Base-by-base conservation (phyloP, 495 filamentous ascomycete species). In the Aspergillus homomorphus region DNA sequence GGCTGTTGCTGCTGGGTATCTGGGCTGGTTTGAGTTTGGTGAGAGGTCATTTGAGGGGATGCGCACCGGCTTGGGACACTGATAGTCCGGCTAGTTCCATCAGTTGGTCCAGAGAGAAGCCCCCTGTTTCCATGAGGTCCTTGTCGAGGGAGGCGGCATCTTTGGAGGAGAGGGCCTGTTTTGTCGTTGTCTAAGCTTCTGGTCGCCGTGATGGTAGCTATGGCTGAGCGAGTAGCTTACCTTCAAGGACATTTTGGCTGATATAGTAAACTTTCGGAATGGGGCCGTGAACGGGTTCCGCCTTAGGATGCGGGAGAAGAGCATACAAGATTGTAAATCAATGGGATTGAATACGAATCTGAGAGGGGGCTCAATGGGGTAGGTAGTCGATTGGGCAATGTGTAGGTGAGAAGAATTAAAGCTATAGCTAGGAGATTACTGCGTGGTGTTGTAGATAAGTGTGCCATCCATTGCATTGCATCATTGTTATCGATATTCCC, bases 1-100 rank as follows among this genome's bases (percentile, higher is more conserved):
- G 20, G 6, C 3, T 18, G 8, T 14, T 41, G 18, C 15, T 22
- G 20, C 3, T 9, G 33, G n/a, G 21, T 20, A 30, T 19, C 3
- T 45, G 4, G 15, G 44, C 0, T 44, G 14, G 16, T 12, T 4
- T 15, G 21, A 45, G 23, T 20, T 42, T 58, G 26, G 0, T 43
- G 15, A 22, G 23, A 0, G 20, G 16, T 42, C 20, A 42, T 9
- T 20, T n/a, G 28, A 15, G 15, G 28, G 16, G 44, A 33, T 6
- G 44, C 64, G 62, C 52, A 93, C 92, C 87, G 48, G 88, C 92
- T 82, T 98, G 92, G 5, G 93, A 91, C 3, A 98, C 94, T 1
- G 92, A 91, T 1, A 97, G 78, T 0, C 94, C 94, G 28, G 94
- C 94, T 2, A 98, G 77, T 68, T 98, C 94, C 94, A 98, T 98